phyloP scores from a whole-genome alignment of 768 basidiomycete species.

The Pholiota microspora region DNA sequence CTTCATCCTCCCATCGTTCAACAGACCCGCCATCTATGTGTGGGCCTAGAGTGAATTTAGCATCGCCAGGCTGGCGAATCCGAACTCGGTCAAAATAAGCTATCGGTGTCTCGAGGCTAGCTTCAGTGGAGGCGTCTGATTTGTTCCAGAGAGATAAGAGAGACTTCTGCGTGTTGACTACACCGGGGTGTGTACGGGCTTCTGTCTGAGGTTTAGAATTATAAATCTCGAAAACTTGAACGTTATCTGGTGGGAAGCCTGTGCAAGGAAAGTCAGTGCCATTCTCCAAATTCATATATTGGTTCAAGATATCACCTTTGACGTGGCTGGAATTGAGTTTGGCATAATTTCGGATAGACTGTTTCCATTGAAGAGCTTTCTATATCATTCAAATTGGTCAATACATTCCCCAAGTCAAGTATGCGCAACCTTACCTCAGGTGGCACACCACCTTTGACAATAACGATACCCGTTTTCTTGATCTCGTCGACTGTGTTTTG shows the following conservation, averaged over 20 bases:
- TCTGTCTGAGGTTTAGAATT: constrained; percentile 59
- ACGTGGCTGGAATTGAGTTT: constrained; percentile 42
- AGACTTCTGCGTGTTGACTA: constrained; percentile 55
- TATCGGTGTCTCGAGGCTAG: constrained; percentile 57
- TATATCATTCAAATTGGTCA: constrained; percentile 19
- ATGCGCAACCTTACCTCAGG: constrained; percentile 37
- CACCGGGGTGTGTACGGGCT: constrained; percentile 65
- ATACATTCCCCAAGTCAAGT: constrained; percentile 13
- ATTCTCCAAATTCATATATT: background rate
- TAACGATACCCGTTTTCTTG: constrained; percentile 50
- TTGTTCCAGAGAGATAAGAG: constrained; percentile 62
- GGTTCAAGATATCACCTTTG: constrained; percentile 34
- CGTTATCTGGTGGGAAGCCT: constrained; percentile 68
- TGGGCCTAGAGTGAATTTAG: constrained; percentile 63
- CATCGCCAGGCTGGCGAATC: constrained; percentile 70
- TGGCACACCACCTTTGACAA: constrained; percentile 57
- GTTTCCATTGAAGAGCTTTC: constrained; percentile 63
- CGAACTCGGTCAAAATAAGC: constrained; percentile 77
- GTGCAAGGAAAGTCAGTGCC: background rate
- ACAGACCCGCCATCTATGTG: constrained; percentile 53
- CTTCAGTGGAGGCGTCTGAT: constrained; percentile 36
- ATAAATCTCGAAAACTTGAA: constrained; percentile 76
- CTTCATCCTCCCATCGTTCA: constrained; percentile 55
- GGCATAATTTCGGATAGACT: constrained; percentile 52
- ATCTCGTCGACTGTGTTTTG: constrained; percentile 41